Percentiles rank a stretch among this genome's conserved stretches.
Evolutionary conservation across 352 stramenopile genomes (phyloP).

Genomic region (Pythium scleroteichum): DNA sequence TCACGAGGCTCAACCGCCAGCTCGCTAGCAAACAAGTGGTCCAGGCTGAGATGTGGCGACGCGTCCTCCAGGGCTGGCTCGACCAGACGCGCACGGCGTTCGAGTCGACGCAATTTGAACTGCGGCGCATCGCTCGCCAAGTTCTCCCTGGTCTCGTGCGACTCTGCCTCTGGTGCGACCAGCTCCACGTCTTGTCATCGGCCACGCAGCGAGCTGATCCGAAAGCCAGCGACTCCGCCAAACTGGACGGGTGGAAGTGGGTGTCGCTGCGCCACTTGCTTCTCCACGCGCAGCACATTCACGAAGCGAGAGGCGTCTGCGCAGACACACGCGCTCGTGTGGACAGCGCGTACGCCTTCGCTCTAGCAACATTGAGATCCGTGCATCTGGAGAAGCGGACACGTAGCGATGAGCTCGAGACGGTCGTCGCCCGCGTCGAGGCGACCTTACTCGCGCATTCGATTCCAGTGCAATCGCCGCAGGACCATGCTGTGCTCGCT

Average conservation of each 20-base stretch:
- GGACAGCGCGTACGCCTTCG: neutral
- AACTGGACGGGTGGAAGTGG: constrained; percentile 12
- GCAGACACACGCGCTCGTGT: neutral
- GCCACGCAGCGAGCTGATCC: neutral
- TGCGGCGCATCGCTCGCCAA: constrained; percentile 63
- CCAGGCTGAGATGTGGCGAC: constrained; percentile 31
- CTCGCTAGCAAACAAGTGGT: neutral
- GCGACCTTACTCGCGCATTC: constrained; percentile 3
- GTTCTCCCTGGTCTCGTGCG: constrained; percentile 54
- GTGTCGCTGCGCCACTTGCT: constrained; percentile 8
- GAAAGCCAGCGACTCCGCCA: neutral
- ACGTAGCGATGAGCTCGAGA: constrained; percentile 5
- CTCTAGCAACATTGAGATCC: neutral
- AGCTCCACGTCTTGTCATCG: constrained; percentile 29
- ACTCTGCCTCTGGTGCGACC: constrained; percentile 48
- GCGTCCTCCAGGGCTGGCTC: constrained; percentile 42
- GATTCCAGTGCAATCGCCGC: neutral
- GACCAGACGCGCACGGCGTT: constrained; percentile 44
- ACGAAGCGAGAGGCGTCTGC: neutral
- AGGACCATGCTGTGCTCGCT: neutral
- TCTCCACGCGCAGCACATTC: constrained; percentile 11
- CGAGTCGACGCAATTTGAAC: constrained; percentile 60
- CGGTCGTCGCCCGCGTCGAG: constrained; percentile 15
- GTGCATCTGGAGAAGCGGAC: neutral
- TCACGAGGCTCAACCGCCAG: constrained; percentile 5